Percentiles rank a stretch among this genome's conserved stretches.
Conservation (phyloP, 257 asterid genomes). For the Echites panduratus region DNA sequence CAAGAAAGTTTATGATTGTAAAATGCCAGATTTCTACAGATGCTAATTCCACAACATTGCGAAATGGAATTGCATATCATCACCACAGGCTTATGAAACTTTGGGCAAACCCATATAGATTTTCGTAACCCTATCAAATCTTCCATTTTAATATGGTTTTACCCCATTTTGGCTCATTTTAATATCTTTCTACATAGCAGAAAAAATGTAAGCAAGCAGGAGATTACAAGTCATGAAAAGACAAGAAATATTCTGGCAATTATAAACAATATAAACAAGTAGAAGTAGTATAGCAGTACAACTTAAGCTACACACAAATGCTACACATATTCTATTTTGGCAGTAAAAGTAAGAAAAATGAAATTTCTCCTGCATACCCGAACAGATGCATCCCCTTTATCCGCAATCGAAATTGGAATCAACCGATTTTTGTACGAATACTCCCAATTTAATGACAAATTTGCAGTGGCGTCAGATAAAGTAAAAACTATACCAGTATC, state of each 20-base stretch:
- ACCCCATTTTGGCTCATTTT: not conserved
- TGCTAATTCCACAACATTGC: not conserved
- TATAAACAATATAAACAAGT: too few species aligned
- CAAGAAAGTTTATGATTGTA: too few species aligned
- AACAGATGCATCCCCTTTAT: conserved; percentile 64
- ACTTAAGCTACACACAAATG: not conserved
- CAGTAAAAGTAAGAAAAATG: not conserved
- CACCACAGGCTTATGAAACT: not conserved
- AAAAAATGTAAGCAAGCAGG: too few species aligned
- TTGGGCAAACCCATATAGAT: not conserved
- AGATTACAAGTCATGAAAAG: not conserved
- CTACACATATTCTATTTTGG: too few species aligned
- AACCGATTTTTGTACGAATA: conserved; percentile 64
- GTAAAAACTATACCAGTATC: conserved; percentile 59
- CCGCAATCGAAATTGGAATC: conserved; percentile 55
- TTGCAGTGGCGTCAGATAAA: conserved; percentile 78
- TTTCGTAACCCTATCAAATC: not conserved
- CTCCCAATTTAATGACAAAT: conserved; percentile 72
- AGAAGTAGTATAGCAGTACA: too few species aligned
- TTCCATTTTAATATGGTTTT: not conserved
- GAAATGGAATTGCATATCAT: not conserved
- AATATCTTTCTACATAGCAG: not conserved
- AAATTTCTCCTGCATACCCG: conserved; percentile 39
- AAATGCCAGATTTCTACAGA: not conserved
- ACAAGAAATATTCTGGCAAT: too few species aligned